A percentile compares a stretch with the other conserved stretches of the same genome.
Conservation (phyloP, 257 asterid genomes). For the Oldenlandia corymbosa region DNA sequence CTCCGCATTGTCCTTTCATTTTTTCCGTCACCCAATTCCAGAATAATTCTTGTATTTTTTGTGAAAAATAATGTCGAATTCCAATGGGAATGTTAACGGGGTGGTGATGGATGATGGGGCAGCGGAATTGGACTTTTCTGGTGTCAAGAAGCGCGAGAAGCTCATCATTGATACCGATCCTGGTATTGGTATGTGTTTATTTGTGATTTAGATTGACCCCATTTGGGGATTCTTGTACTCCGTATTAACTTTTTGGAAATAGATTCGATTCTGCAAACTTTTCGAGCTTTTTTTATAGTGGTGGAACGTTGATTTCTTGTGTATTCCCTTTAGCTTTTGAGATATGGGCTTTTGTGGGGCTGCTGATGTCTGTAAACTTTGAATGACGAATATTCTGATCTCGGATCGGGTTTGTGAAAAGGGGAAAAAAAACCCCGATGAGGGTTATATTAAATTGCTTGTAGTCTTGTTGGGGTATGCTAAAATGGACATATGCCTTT, state of each 20-base stretch:
- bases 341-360: background rate
- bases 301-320: too few species aligned
- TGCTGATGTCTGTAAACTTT: background rate
- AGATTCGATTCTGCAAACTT: slow-evolving; percentile 1
- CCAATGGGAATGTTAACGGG: slow-evolving; percentile 7
- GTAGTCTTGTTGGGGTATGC: background rate
- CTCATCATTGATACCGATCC: slow-evolving; percentile 45
- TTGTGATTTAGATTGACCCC: slow-evolving; percentile 5
- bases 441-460: background rate
- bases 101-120: slow-evolving; percentile 14
- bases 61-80: slow-evolving; percentile 15
- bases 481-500: background rate
- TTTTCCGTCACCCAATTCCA: background rate
- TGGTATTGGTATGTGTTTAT: slow-evolving; percentile 31
- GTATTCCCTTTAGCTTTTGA: background rate
- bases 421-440: background rate
- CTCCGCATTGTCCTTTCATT: background rate
- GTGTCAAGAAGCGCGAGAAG: slow-evolving; percentile 17
- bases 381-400: background rate
- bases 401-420: background rate
- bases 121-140: slow-evolving; percentile 10
- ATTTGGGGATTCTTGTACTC: background rate
- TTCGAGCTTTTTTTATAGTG: background rate
- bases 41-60: background rate
- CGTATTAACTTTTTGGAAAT: background rate